phyloP scores from a whole-genome alignment of 352 stramenopile genomes.

The Phytophthora chlamydospora region DNA sequence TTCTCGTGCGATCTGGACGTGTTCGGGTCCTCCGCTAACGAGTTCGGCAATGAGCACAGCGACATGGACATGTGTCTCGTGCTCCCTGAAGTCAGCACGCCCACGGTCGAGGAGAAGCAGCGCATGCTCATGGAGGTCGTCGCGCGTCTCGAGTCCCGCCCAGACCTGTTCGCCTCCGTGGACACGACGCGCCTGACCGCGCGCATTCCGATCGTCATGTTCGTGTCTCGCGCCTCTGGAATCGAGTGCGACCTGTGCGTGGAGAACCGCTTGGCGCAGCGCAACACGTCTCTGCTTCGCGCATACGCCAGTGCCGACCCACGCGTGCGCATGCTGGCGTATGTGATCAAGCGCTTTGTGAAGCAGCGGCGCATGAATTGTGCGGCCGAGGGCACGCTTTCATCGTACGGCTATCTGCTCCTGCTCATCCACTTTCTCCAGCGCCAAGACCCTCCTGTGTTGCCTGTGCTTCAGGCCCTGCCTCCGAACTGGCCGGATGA shows the following conservation, averaged over 20 bases:
- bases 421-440: slow-evolving; percentile 89
- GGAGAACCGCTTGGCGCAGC: slow-evolving; percentile 96
- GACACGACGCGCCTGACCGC: slow-evolving; percentile 91
- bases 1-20: slow-evolving; percentile 72
- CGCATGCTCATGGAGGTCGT: slow-evolving; percentile 71
- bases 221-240: slow-evolving; percentile 82
- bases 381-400: slow-evolving; percentile 79
- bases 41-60: slow-evolving; percentile 93
- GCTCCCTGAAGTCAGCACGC: slow-evolving; percentile 33
- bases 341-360: slow-evolving; percentile 83
- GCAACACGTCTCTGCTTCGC: slow-evolving; percentile 96
- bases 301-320: slow-evolving; percentile 90
- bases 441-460: slow-evolving; percentile 64
- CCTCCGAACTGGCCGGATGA: slow-evolving; percentile 56
- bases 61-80: slow-evolving; percentile 96
- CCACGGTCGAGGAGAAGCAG: slow-evolving; percentile 69
- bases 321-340: slow-evolving; percentile 81
- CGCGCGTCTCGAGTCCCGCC: slow-evolving; percentile 51
- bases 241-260: slow-evolving; percentile 90
- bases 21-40: slow-evolving; percentile 98
- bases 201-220: slow-evolving; percentile 98
- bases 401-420: slow-evolving; percentile 85
- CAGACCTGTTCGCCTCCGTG: slow-evolving; percentile 71
- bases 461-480: slow-evolving; percentile 79
- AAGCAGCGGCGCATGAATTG: slow-evolving; percentile 88